Conservation (phyloP, 306 rosid species). For the Quercus variabilis region DNA sequence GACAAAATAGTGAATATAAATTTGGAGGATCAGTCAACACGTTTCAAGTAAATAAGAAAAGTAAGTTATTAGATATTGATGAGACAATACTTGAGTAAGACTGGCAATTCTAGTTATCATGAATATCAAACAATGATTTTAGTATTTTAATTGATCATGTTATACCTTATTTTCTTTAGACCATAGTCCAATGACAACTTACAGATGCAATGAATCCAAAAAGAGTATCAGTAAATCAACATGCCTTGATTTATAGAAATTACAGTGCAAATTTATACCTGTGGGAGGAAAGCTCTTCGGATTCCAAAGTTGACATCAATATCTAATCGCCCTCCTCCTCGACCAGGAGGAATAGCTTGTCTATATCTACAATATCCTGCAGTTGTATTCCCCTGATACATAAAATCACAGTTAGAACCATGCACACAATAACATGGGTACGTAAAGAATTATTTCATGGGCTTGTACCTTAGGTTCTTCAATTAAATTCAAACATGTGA, state of each 20-base stretch:
- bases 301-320: slow-evolving; percentile 67
- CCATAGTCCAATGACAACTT: not conserved
- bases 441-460: no score
- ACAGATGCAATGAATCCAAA: not conserved
- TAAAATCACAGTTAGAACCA: not conserved
- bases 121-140: not conserved
- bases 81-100: not conserved
- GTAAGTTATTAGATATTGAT: not conserved
- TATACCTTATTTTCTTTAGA: not conserved
- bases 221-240: not conserved
- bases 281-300: slow-evolving; percentile 86
- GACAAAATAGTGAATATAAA: not conserved
- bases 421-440: not conserved
- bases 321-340: slow-evolving; percentile 73
- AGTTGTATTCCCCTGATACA: slow-evolving; percentile 66
- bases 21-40: not conserved
- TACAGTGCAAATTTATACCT: slow-evolving; percentile 40
- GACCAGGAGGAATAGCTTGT: slow-evolving; percentile 78
- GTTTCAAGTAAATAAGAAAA: not conserved
- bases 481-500: no score
- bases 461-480: no score
- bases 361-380: slow-evolving; percentile 83
- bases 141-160: not conserved
- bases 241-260: not conserved
- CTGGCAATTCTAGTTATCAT: not conserved